phyloP scores from a whole-genome alignment of 352 stramenopile genomes.

The Phytophthora podocarpi region DNA sequence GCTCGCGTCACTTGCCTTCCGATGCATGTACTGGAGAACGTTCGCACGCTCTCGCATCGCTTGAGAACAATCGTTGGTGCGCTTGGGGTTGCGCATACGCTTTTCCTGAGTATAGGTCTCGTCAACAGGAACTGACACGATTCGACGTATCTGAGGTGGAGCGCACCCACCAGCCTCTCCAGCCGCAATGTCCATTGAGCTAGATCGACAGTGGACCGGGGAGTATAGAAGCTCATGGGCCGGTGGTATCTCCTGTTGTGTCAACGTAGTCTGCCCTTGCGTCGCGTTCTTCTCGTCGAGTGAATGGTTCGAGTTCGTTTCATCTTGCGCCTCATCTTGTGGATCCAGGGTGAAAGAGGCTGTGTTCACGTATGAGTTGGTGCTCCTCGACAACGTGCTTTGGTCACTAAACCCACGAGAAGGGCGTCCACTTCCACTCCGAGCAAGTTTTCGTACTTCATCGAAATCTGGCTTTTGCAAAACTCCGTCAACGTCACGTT shows the following conservation, averaged over 20 bases:
- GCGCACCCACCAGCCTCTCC: constrained; percentile 17
- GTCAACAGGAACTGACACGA: constrained; percentile 39
- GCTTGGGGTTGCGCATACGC: constrained; percentile 28
- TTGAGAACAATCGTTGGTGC: constrained; percentile 54
- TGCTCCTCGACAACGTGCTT: constrained; percentile 44
- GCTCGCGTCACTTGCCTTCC: constrained; percentile 83
- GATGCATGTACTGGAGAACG: constrained; percentile 88
- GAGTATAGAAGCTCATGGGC: constrained; percentile 39
- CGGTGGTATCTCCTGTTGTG: constrained; percentile 20
- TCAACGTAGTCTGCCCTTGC: constrained; percentile 12
- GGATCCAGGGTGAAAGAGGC: constrained; percentile 36
- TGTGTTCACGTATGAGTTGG: constrained; percentile 42
- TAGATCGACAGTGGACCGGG: constrained; percentile 39
- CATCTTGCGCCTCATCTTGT: constrained; percentile 34
- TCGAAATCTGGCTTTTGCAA: constrained; percentile 22
- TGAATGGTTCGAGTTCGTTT: constrained; percentile 23
- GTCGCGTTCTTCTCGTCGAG: constrained; percentile 26
- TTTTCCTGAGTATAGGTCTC: constrained; percentile 26
- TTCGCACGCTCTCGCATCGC: constrained; percentile 83
- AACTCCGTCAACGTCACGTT: constrained; percentile 35
- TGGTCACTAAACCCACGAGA: constrained; percentile 39
- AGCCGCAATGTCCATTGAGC: constrained; percentile 37
- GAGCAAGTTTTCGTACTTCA: constrained; percentile 29
- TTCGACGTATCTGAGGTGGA: constrained; percentile 43
- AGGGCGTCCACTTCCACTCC: constrained; percentile 31